Conservation (phyloP, 2,329 filamentous ascomycete species). For the Penicillium hesseltinei region DNA sequence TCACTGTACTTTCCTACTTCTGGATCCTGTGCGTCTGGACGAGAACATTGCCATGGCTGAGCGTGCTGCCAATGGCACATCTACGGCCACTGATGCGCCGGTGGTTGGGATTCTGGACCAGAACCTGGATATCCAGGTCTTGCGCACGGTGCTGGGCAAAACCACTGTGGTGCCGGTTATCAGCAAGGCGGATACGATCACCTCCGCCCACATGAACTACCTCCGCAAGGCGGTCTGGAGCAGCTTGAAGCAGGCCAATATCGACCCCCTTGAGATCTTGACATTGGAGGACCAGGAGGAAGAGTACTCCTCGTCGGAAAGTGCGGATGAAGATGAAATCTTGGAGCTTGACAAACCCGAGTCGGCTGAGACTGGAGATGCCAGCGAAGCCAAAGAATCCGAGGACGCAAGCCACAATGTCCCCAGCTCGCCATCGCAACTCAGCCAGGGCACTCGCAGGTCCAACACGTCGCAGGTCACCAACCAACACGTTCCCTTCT, state of each 20-base stretch:
- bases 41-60: conserved; percentile 71
- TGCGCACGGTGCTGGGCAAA: conserved; percentile 84
- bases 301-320: conserved; percentile 53
- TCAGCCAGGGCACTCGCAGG: conserved; percentile 51
- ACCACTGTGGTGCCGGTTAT: conserved; percentile 95
- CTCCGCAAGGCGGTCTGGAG: conserved; percentile 90
- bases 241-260: conserved; percentile 76
- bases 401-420: conserved; percentile 21
- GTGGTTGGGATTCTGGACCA: conserved; percentile 74
- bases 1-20: conserved; percentile 87
- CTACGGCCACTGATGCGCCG: conserved; percentile 43
- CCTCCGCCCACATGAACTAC: conserved; percentile 87
- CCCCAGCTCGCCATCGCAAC: conserved; percentile 33
- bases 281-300: conserved; percentile 75
- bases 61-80: conserved; percentile 54
- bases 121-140: conserved; percentile 83
- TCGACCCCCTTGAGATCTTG: conserved; percentile 85
- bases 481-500: conserved; percentile 76
- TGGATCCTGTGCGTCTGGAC: conserved; percentile 84
- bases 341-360: conserved; percentile 21
- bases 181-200: conserved; percentile 94
- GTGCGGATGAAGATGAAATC: conserved; percentile 47
- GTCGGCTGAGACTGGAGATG: conserved; percentile 22
- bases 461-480: conserved; percentile 37
- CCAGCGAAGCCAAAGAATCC: conserved; percentile 22